A percentile compares a stretch with the other conserved stretches of the same genome.
Conservation (phyloP, 768 basidiomycete species). For the Termitomyces sp. region DNA sequence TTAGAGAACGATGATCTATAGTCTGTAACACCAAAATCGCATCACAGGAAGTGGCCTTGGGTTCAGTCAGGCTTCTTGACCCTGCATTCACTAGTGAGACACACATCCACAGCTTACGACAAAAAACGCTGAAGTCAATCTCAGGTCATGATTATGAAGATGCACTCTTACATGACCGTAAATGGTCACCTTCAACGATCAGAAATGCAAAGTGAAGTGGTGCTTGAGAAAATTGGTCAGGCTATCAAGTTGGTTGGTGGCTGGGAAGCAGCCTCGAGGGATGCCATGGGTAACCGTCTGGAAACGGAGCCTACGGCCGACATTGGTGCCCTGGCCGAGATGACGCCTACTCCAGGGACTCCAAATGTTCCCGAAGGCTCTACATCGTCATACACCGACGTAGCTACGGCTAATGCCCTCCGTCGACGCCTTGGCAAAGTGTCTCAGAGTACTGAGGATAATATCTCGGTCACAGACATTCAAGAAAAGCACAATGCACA, state of each 20-base stretch:
- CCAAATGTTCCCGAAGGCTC: slow-evolving; percentile 39
- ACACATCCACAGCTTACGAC: background rate
- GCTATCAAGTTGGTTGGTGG: slow-evolving; percentile 55
- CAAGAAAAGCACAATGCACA: slow-evolving; percentile 11
- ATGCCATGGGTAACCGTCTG: slow-evolving; percentile 42
- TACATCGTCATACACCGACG: slow-evolving; percentile 50
- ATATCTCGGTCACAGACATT: slow-evolving; percentile 11
- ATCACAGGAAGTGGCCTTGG: slow-evolving; percentile 89
- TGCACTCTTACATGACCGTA: slow-evolving; percentile 89
- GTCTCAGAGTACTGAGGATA: slow-evolving; percentile 21
- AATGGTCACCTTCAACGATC: slow-evolving; percentile 77
- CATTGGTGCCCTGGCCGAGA: slow-evolving; percentile 17
- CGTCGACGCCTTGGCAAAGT: slow-evolving; percentile 52
- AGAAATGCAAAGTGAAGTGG: slow-evolving; percentile 37
- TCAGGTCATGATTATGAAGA: slow-evolving; percentile 88
- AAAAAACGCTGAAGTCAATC: background rate
- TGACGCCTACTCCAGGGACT: slow-evolving; percentile 31
- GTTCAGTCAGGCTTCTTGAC: slow-evolving; percentile 92
- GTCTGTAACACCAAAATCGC: background rate
- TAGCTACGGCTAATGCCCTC: slow-evolving; percentile 44
- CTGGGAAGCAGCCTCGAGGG: slow-evolving; percentile 54
- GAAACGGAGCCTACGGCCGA: slow-evolving; percentile 28
- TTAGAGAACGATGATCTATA: background rate
- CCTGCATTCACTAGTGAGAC: slow-evolving; percentile 71
- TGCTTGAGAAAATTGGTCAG: slow-evolving; percentile 40